These are phyloP conservation scores for Solanum chiquidenum DNA, from an alignment of 257 asterid species.

Conservation along the genomic window DNA sequence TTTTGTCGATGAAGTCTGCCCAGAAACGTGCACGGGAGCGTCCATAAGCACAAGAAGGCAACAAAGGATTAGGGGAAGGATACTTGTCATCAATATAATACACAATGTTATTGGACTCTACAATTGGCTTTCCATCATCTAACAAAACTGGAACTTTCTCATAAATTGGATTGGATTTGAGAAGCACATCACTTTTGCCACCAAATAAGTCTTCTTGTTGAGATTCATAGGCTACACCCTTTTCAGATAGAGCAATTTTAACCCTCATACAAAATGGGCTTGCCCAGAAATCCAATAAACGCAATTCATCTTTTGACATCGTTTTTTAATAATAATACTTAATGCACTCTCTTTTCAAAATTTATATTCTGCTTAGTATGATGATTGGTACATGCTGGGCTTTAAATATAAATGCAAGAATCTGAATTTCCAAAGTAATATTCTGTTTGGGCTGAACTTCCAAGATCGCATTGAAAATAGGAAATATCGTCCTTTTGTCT, in stretches of 20 bases:
- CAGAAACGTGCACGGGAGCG: slow-evolving; percentile 62
- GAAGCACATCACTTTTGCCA: slow-evolving; percentile 51
- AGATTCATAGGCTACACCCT: slow-evolving; percentile 37
- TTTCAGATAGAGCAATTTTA: slow-evolving; percentile 49
- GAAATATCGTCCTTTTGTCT: background rate
- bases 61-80: slow-evolving; percentile 21
- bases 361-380: too few species aligned
- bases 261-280: slow-evolving; percentile 54
- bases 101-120: slow-evolving; percentile 66
- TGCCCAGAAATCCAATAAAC: slow-evolving; percentile 48
- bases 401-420: background rate
- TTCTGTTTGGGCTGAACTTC: background rate
- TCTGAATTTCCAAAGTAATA: background rate
- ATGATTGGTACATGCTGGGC: background rate
- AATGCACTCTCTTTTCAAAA: background rate
- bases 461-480: background rate
- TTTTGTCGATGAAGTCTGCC: slow-evolving; percentile 78
- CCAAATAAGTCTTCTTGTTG: slow-evolving; percentile 46
- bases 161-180: slow-evolving; percentile 57
- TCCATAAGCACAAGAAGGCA: slow-evolving; percentile 50
- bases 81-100: slow-evolving; percentile 62
- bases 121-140: slow-evolving; percentile 48
- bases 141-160: slow-evolving; percentile 70
- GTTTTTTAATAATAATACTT: background rate
- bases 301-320: slow-evolving; percentile 39